phyloP scores from a whole-genome alignment of 192 early-diverging fungal species.

The Linnemannia hyalina region DNA sequence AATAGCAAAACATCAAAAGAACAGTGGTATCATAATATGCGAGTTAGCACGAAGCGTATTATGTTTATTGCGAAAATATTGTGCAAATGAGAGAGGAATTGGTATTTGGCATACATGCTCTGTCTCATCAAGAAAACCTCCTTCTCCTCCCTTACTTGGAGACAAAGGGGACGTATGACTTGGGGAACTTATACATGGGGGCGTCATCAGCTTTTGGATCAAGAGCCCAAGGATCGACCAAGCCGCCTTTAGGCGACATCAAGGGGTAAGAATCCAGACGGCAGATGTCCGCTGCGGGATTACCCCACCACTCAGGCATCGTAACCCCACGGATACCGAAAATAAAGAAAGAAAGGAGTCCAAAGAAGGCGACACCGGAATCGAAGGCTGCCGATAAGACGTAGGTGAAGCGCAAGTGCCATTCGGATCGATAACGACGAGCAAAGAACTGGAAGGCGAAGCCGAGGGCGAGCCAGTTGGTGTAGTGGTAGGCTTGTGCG shows the following conservation, averaged over 20 bases:
- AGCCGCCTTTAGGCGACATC: neutral
- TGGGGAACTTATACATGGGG: neutral
- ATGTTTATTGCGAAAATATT: no score
- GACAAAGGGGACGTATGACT: neutral
- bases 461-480: conserved; percentile 47
- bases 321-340: conserved; percentile 4
- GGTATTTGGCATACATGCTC: no score
- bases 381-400: conserved; percentile 71
- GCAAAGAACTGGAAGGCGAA: conserved; percentile 65
- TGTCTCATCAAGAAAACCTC: no score
- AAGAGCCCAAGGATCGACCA: neutral
- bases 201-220: neutral
- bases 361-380: conserved; percentile 60
- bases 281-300: neutral
- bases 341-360: conserved; percentile 33
- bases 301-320: neutral
- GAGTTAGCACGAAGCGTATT: no score
- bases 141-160: no score
- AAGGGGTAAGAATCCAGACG: conserved; percentile 12
- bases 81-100: no score
- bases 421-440: conserved; percentile 56
- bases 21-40: no score
- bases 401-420: conserved; percentile 75
- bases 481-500: conserved; percentile 53
- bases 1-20: no score